phyloP scores from a whole-genome alignment of 192 early-diverging fungal genomes.

The Coemansia asiatica region DNA sequence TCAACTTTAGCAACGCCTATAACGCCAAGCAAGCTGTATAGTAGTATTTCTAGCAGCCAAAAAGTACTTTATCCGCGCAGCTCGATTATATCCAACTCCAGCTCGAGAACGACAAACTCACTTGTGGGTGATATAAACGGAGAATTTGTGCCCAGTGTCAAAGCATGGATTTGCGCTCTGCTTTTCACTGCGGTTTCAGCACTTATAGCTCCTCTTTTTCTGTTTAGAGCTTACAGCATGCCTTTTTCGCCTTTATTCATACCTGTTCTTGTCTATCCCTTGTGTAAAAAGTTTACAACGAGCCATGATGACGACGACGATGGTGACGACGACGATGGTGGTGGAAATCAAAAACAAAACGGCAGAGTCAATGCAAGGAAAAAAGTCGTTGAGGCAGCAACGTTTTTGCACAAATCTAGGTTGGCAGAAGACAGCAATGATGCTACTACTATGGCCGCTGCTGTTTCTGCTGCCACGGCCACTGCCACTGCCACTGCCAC shows the following conservation, averaged over 20 bases:
- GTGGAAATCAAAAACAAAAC: background rate
- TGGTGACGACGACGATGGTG: too few relatives aligned
- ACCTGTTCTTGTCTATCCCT: conserved; percentile 38
- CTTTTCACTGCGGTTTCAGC: conserved; percentile 32
- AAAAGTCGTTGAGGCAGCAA: background rate
- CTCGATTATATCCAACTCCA: background rate
- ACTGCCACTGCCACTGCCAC: too few relatives aligned
- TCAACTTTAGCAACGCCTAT: background rate
- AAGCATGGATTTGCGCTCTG: conserved; percentile 39
- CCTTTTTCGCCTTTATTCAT: conserved; percentile 41
- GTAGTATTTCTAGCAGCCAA: background rate
- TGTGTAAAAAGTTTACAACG: conserved; percentile 15
- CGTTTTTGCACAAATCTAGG: too few relatives aligned
- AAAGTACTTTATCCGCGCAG: background rate
- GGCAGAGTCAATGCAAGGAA: background rate
- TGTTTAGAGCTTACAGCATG: conserved; percentile 47
- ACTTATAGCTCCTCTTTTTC: conserved; percentile 38
- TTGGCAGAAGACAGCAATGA: too few relatives aligned
- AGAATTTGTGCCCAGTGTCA: conserved; percentile 25
- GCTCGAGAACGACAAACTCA: background rate
- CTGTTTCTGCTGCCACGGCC: too few relatives aligned
- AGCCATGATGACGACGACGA: background rate
- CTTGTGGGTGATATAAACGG: too few relatives aligned
- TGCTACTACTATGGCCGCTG: too few relatives aligned
- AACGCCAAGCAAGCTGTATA: background rate